Percentiles rank a stretch among this genome's conserved stretches.
phyloP scores from a whole-genome alignment of 345 rosid species.

The Populus simonii region DNA sequence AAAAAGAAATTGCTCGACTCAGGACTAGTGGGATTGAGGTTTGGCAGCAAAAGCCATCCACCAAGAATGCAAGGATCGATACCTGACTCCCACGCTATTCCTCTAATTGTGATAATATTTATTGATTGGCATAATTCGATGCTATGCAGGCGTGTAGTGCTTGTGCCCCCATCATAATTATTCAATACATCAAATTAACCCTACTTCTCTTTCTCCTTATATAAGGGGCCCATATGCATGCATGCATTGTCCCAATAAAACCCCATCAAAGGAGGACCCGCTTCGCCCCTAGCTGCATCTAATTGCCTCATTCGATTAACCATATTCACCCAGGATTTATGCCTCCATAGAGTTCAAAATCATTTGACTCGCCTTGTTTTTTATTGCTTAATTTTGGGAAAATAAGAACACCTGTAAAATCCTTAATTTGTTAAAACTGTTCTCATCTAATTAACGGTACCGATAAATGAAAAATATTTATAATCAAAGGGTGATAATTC shows the following conservation, averaged over 20 bases:
- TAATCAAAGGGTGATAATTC: too few relatives aligned
- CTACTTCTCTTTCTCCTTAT: neutral
- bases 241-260: neutral
- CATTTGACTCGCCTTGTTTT: neutral
- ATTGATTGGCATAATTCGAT: neutral
- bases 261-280: neutral
- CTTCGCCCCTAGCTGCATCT: neutral
- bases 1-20: neutral
- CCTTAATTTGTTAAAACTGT: too few relatives aligned
- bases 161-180: neutral
- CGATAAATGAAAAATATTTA: too few relatives aligned
- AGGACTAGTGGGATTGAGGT: neutral
- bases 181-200: neutral
- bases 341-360: neutral
- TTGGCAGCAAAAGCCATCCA: neutral
- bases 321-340: neutral
- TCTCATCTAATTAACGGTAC: neutral
- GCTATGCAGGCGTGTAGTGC: neutral
- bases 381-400: neutral
- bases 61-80: neutral
- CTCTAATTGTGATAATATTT: neutral
- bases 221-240: neutral
- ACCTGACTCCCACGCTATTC: neutral
- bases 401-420: too few relatives aligned
- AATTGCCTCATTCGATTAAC: neutral